Base-by-base conservation (phyloP, 805 yeast species). In the Candida ponderosae region DNA sequence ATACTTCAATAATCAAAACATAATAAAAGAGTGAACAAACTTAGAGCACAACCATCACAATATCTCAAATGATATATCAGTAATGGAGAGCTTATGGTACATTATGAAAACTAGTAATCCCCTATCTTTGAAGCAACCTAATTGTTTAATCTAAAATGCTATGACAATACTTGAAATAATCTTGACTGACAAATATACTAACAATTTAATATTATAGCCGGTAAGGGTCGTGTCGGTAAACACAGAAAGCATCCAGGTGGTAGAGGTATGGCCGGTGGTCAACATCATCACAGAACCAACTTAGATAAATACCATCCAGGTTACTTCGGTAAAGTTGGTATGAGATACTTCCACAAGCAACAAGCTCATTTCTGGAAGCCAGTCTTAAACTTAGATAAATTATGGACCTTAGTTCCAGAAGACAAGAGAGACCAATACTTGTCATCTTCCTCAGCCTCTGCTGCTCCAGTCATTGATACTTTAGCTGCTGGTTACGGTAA, bases 261-360 rank as follows among this genome's bases (percentile, higher is more conserved):
- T 78, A 89, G 97, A 77, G 99, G 99, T 93, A 90, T 76, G 89
- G 99, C 99, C 70, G 99, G 99, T 90, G 99, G 99, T 87, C 90
- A 79, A 76, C 97, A 90, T 75, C 99, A 93, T 76, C 98, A 93
- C 96, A 87, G 99, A 81, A 89, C 93, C 72, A 93, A 93, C 81
- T 74, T 93, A 78, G 99, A 93, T 74, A 93, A 90, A 76, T 93
- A 85, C 96, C 99, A 93, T 74, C 98, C 98, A 65, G 99, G 99
- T 88, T 93, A 93, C 90, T 93, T 93, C 77, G 99, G 99, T 85
- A 94, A 93, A 79, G 97, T 93, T 69, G 99, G 99, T 89, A 90
- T 90, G 97, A 87, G 98, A 84, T 82, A 84, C 82, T 90, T 81
- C 96, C 96, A 87, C 87, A 80, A 83, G 72, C 95, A 86, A 76